Conservation (phyloP, 2,329 filamentous ascomycete species). For the Geosmithia flava region DNA sequence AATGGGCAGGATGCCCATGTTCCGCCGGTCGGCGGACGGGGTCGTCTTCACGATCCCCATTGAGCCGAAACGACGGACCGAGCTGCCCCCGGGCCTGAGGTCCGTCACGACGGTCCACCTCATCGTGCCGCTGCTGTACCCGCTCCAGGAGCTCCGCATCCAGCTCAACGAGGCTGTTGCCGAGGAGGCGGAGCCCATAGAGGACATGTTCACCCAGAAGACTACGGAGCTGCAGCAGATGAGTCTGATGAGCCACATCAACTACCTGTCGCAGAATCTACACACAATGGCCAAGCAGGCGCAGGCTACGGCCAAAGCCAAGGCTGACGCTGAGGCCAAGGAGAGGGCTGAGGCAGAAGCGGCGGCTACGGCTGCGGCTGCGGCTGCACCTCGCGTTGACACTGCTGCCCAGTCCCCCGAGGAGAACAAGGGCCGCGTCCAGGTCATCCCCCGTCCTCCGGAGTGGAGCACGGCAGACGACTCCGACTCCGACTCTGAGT, state of each 20-base stretch:
- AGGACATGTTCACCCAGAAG: conserved; percentile 51
- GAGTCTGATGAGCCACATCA: conserved; percentile 61
- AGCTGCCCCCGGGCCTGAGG: conserved; percentile 49
- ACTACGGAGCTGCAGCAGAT: conserved; percentile 42
- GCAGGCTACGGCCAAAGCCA: conserved; percentile 9
- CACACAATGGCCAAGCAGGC: conserved; percentile 50
- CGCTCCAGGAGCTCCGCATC: conserved; percentile 54
- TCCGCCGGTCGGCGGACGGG: conserved; percentile 57
- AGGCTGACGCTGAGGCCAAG: conserved; percentile 1
- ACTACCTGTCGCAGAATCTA: conserved; percentile 62
- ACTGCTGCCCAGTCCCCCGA: conserved; percentile 5
- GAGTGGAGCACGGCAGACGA: conserved; percentile 46
- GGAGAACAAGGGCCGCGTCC: conserved; percentile 50
- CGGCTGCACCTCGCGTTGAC: conserved; percentile 3
- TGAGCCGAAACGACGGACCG: conserved; percentile 46
- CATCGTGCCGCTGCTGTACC: conserved; percentile 59
- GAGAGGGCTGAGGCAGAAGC: neutral
- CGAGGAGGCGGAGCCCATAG: conserved; percentile 47
- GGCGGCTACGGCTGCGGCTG: conserved; percentile 2
- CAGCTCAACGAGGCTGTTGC: conserved; percentile 52
- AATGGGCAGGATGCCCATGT: conserved; percentile 54
- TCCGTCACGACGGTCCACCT: conserved; percentile 52
- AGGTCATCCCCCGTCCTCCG: conserved; percentile 61
- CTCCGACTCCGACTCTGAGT: conserved; percentile 26
- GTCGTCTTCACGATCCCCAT: conserved; percentile 59